Percentiles rank a stretch among this genome's conserved stretches.
These are phyloP conservation scores for Cutaneotrichosporon sp. DNA, from an alignment of 1,284 basidiomycete species.

Conservation along the genomic window DNA sequence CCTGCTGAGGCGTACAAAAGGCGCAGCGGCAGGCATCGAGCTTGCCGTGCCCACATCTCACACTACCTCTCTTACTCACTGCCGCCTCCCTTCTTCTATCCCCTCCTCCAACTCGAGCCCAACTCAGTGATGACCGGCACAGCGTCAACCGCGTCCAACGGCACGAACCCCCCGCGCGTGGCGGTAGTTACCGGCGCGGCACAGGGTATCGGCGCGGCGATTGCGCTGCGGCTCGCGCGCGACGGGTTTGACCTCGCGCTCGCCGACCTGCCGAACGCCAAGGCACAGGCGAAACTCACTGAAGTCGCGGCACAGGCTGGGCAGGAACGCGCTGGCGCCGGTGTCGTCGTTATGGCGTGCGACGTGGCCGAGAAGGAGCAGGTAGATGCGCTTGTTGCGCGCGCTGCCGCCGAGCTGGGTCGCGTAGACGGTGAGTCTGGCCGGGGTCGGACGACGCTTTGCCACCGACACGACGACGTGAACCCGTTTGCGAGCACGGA, in stretches of 20 bases:
- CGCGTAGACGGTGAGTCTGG: conserved; percentile 31
- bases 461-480: too few relatives aligned
- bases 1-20: too few relatives aligned
- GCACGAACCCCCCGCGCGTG: conserved; percentile 2
- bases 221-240: conserved; percentile 49
- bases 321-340: conserved; percentile 26
- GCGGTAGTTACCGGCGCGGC: conserved; percentile 51
- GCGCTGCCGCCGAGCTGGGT: conserved; percentile 40
- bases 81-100: too few relatives aligned
- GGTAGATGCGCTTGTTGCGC: conserved; percentile 34
- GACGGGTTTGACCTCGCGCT: conserved; percentile 50
- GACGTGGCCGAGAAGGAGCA: conserved; percentile 39
- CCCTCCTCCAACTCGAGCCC: too few relatives aligned
- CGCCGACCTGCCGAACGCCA: conserved; percentile 32
- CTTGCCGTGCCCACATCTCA: too few relatives aligned
- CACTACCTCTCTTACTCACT: too few relatives aligned
- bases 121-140: too few relatives aligned
- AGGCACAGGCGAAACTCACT: conserved; percentile 21
- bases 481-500: too few relatives aligned
- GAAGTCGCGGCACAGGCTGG: conserved; percentile 23
- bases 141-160: too few relatives aligned
- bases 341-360: conserved; percentile 32
- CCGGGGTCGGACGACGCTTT: too few relatives aligned
- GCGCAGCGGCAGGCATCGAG: too few relatives aligned
- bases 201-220: conserved; percentile 51